phyloP scores from a whole-genome alignment of 1,284 basidiomycete species.

The Cronartium quercuum region DNA sequence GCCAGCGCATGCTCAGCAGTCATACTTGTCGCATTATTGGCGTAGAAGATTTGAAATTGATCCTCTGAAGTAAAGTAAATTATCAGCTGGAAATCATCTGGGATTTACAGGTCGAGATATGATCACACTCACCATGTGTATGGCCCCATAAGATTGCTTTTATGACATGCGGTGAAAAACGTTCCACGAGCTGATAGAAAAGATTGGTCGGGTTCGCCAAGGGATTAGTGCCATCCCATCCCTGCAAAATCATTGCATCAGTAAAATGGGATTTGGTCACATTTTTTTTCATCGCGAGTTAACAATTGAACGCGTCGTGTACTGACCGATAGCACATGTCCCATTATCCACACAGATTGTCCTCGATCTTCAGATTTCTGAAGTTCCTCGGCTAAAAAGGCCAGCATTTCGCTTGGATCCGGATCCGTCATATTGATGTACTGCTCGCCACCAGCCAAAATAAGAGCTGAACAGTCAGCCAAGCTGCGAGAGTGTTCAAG shows the following conservation, averaged over 20 bases:
- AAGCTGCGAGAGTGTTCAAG: not conserved
- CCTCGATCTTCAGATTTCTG: conserved; percentile 57
- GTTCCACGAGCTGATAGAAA: conserved; percentile 60
- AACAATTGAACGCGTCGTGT: not conserved
- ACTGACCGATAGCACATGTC: conserved; percentile 53
- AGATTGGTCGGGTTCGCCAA: not conserved
- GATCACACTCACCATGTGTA: conserved; percentile 38
- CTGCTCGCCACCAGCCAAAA: conserved; percentile 56
- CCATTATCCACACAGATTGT: conserved; percentile 57
- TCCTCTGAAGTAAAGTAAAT: conserved; percentile 48
- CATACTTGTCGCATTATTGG: conserved; percentile 53
- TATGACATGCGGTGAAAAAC: conserved; percentile 69
- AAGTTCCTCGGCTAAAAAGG: conserved; percentile 54
- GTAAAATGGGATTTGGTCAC: not conserved
- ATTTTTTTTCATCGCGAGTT: not conserved
- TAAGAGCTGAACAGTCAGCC: not conserved
- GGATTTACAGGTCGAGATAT: not conserved
- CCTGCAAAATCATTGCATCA: conserved; percentile 45
- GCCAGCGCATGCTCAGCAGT: conserved; percentile 56
- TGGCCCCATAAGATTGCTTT: conserved; percentile 48
- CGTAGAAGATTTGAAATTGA: conserved; percentile 59
- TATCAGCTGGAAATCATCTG: not conserved
- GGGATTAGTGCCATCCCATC: conserved; percentile 59
- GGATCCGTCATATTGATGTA: conserved; percentile 61
- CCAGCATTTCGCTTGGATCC: conserved; percentile 53